phyloP scores from a whole-genome alignment of 768 basidiomycete genomes.

The Rhodocollybia butyracea region DNA sequence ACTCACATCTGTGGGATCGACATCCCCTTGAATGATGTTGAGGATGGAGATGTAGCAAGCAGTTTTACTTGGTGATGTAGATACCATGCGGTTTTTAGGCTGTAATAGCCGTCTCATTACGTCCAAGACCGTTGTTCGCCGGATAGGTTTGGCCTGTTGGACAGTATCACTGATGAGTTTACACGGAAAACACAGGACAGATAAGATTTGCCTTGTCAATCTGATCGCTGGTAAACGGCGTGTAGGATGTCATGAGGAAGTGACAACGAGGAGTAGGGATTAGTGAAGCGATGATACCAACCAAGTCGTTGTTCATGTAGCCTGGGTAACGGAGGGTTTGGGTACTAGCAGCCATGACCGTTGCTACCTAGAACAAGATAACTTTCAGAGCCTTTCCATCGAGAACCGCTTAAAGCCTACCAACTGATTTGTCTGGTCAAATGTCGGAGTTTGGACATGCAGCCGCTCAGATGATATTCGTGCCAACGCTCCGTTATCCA shows the following conservation, averaged over 20 bases:
- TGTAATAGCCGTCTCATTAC: constrained; percentile 97
- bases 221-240: constrained; percentile 95
- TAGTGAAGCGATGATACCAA: constrained; percentile 93
- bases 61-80: constrained; percentile 86
- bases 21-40: constrained; percentile 98
- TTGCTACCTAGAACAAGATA: constrained; percentile 65
- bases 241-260: constrained; percentile 98
- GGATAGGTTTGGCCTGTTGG: constrained; percentile 84
- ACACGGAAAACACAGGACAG: background rate
- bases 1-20: constrained; percentile 93
- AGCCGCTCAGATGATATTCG: constrained; percentile 91
- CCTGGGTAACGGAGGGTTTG: constrained; percentile 96
- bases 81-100: constrained; percentile 98
- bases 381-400: background rate
- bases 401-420: constrained; percentile 35
- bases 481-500: constrained; percentile 93
- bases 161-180: background rate
- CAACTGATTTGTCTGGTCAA: constrained; percentile 90
- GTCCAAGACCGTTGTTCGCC: constrained; percentile 95
- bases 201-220: constrained; percentile 79
- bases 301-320: constrained; percentile 99
- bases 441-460: constrained; percentile 82
- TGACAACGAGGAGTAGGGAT: constrained; percentile 98
- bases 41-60: constrained; percentile 97
- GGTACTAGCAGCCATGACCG: constrained; percentile 97